Conservation (phyloP, 1,284 basidiomycete genomes). For the Irpex sp. region DNA sequence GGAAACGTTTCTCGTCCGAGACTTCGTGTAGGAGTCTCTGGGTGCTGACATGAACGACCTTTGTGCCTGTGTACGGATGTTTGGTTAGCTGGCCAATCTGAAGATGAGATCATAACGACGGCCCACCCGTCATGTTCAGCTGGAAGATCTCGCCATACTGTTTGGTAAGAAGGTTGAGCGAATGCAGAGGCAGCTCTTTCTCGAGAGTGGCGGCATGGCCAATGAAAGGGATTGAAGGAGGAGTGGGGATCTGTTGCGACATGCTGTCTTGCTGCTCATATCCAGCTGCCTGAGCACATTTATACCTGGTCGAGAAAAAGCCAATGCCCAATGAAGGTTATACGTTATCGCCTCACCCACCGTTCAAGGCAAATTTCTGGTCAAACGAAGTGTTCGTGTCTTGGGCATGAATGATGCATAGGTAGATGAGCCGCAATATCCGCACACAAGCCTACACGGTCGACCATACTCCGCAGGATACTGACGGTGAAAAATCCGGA, state of each 20-base stretch:
- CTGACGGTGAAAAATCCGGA: background rate
- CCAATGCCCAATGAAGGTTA: background rate
- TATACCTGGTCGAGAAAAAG: background rate
- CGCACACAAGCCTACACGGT: background rate
- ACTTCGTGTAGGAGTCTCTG: constrained; percentile 36
- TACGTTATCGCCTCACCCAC: background rate
- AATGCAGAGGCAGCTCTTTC: constrained; percentile 32
- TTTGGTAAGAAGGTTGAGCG: constrained; percentile 34
- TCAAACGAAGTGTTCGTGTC: background rate
- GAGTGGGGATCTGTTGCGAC: constrained; percentile 29
- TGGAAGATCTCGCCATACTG: constrained; percentile 43
- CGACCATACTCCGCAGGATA: background rate
- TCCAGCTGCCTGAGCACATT: background rate
- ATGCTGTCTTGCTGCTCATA: background rate
- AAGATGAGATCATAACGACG: background rate
- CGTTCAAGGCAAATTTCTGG: background rate
- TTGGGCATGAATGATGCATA: background rate
- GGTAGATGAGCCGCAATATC: background rate
- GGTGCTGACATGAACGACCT: constrained; percentile 29
- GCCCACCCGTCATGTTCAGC: constrained; percentile 34
- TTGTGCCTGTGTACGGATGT: constrained; percentile 19
- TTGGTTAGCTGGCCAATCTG: background rate
- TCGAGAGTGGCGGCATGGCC: constrained; percentile 38
- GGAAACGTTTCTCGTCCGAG: constrained; percentile 39
- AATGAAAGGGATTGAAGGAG: constrained; percentile 37